Evolutionary conservation across 306 rosid species (phyloP).

Genomic region (Inga leiocalycina): DNA sequence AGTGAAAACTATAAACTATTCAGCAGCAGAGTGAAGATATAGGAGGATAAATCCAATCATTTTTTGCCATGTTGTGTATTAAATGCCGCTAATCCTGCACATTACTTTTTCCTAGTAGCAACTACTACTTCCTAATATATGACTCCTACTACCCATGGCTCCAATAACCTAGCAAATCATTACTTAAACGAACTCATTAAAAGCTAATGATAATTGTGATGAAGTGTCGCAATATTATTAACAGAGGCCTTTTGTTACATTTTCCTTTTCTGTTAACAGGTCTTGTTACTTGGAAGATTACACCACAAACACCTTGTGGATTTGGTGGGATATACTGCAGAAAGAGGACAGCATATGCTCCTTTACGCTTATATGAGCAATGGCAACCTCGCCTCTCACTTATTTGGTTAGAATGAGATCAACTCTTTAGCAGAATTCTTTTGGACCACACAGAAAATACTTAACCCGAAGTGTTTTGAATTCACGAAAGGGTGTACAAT

Average conservation of each 20-base stretch:
- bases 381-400: no score
- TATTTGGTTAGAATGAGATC: no score
- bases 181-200: background rate
- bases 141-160: background rate
- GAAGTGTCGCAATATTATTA: background rate
- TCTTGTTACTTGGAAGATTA: slow-evolving; percentile 30
- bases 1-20: background rate
- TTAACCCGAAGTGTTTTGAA: background rate
- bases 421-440: no score
- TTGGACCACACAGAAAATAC: background rate
- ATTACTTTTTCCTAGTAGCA: background rate
- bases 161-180: background rate
- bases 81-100: background rate
- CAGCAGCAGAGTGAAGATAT: background rate
- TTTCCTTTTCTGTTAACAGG: slow-evolving; percentile 47
- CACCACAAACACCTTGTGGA: slow-evolving; percentile 49
- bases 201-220: background rate
- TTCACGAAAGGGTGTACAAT: background rate
- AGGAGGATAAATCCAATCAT: background rate
- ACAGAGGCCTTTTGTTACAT: background rate
- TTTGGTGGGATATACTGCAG: slow-evolving; percentile 89
- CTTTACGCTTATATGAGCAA: slow-evolving; percentile 61
- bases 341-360: slow-evolving; percentile 77
- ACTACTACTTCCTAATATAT: background rate
- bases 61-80: background rate